Evolutionary conservation across 2,329 filamentous ascomycete species (phyloP).

Genomic region (Phaeosphaeriaceae sp.): DNA sequence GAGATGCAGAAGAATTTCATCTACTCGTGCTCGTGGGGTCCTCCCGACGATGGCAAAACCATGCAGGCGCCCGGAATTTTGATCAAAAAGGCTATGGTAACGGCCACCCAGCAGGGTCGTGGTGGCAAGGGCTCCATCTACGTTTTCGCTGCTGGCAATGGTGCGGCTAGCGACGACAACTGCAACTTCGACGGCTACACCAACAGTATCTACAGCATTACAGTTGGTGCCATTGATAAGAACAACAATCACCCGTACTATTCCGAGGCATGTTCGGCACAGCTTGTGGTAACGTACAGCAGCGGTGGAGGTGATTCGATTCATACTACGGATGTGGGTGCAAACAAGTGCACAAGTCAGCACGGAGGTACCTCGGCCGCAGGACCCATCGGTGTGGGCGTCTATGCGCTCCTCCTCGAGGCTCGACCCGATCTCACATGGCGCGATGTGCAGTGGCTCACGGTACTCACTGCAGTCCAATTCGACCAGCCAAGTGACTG

Average conservation of each 20-base stretch:
- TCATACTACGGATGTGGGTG: slow-evolving; percentile 93
- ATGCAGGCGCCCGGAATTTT: slow-evolving; percentile 94
- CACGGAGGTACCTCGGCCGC: slow-evolving; percentile 97
- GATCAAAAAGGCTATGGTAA: slow-evolving; percentile 89
- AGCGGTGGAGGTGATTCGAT: slow-evolving; percentile 89
- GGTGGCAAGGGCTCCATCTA: slow-evolving; percentile 86
- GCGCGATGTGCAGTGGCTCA: slow-evolving; percentile 94
- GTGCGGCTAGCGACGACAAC: slow-evolving; percentile 85
- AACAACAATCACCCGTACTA: slow-evolving; percentile 92
- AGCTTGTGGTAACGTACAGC: slow-evolving; percentile 95
- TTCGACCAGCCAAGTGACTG: slow-evolving; percentile 81
- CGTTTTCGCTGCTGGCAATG: slow-evolving; percentile 96
- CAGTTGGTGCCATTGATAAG: slow-evolving; percentile 89
- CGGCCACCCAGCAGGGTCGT: slow-evolving; percentile 88
- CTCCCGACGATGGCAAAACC: slow-evolving; percentile 87
- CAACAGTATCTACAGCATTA: slow-evolving; percentile 99
- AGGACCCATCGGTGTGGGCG: slow-evolving; percentile 88
- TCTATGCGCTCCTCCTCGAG: slow-evolving; percentile 86
- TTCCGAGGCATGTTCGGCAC: slow-evolving; percentile 93
- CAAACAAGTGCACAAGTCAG: slow-evolving; percentile 76
- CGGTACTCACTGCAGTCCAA: slow-evolving; percentile 82
- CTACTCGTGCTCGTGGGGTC: slow-evolving; percentile 98
- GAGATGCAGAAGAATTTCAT: slow-evolving; percentile 91
- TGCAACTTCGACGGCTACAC: slow-evolving; percentile 99
- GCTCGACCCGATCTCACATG: slow-evolving; percentile 86